Conservation (phyloP, 768 basidiomycete species). For the Mycena alexandri region DNA sequence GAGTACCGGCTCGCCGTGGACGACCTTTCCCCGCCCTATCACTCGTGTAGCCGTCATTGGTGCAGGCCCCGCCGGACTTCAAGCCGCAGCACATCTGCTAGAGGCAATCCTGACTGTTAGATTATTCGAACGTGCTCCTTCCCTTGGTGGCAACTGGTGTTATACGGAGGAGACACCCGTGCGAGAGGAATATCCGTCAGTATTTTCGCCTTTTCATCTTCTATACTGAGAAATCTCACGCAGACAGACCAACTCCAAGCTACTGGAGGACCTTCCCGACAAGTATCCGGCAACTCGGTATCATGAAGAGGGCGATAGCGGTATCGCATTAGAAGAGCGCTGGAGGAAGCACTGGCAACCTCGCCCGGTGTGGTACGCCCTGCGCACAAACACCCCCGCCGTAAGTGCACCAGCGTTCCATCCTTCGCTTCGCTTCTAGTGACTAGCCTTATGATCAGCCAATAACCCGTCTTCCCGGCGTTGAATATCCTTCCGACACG, state of each 20-base stretch:
- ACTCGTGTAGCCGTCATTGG: slow-evolving; percentile 27
- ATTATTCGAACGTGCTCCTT: slow-evolving; percentile 38
- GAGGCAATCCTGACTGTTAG: slow-evolving; percentile 33
- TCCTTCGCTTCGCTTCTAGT: too few relatives aligned
- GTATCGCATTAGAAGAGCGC: too few relatives aligned
- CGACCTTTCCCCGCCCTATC: too few relatives aligned
- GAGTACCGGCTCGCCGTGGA: too few relatives aligned
- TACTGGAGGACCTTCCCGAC: slow-evolving; percentile 17
- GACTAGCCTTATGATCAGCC: background rate
- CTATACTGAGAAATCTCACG: background rate
- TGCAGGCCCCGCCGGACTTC: slow-evolving; percentile 36
- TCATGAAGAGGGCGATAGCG: too few relatives aligned
- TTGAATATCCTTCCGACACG: slow-evolving; percentile 30
- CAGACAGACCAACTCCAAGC: background rate
- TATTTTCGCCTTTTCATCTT: background rate
- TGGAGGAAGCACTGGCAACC: too few relatives aligned
- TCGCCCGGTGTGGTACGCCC: too few relatives aligned
- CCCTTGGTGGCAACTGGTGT: slow-evolving; percentile 40
- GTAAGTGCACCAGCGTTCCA: too few relatives aligned
- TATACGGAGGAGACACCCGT: slow-evolving; percentile 36
- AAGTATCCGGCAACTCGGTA: too few relatives aligned
- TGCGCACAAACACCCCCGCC: too few relatives aligned
- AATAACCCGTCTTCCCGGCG: slow-evolving; percentile 23
- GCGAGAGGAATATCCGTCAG: slow-evolving; percentile 39
- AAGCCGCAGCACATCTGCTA: slow-evolving; percentile 31